phyloP scores from a whole-genome alignment of 768 basidiomycete genomes.

The Leccinum disarticulatum region DNA sequence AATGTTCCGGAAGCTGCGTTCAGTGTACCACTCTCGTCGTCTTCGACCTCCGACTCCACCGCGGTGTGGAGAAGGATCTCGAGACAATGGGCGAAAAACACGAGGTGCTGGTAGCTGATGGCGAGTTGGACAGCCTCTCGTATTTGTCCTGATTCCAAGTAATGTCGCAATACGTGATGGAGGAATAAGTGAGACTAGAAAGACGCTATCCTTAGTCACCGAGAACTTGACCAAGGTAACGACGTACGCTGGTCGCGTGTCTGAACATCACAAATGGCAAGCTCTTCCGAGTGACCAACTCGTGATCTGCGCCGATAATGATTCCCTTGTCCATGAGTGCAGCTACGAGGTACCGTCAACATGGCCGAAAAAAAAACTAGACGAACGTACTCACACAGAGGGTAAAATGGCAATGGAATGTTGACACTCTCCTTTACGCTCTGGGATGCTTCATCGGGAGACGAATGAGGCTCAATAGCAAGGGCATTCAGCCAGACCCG shows the following conservation, averaged over 20 bases:
- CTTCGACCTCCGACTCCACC: conserved; percentile 74
- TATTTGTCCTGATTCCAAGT: conserved; percentile 62
- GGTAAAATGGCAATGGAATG: conserved; percentile 92
- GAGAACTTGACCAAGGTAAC: conserved; percentile 1
- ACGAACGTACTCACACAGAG: conserved; percentile 65
- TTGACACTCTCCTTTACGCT: conserved; percentile 91
- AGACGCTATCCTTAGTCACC: neutral
- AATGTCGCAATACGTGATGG: conserved; percentile 84
- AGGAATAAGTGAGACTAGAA: conserved; percentile 88
- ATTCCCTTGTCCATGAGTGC: conserved; percentile 99
- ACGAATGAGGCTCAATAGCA: conserved; percentile 69
- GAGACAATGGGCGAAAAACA: conserved; percentile 91
- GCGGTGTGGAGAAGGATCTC: conserved; percentile 94
- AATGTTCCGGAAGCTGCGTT: conserved; percentile 44
- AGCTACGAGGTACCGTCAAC: conserved; percentile 47
- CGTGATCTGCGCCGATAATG: conserved; percentile 93
- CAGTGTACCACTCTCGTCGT: conserved; percentile 21
- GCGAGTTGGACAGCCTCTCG: conserved; percentile 85
- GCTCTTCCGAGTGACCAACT: conserved; percentile 70
- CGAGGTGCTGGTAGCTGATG: conserved; percentile 79
- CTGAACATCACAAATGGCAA: conserved; percentile 90
- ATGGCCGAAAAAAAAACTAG: neutral
- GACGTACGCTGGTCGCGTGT: conserved; percentile 81
- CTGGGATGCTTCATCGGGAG: conserved; percentile 35
- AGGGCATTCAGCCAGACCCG: conserved; percentile 96